Evolutionary conservation across 78 protist genomes (phyloP), one percentile per base, ranked within the genome.

Genomic region (Bodo saltans): DNA sequence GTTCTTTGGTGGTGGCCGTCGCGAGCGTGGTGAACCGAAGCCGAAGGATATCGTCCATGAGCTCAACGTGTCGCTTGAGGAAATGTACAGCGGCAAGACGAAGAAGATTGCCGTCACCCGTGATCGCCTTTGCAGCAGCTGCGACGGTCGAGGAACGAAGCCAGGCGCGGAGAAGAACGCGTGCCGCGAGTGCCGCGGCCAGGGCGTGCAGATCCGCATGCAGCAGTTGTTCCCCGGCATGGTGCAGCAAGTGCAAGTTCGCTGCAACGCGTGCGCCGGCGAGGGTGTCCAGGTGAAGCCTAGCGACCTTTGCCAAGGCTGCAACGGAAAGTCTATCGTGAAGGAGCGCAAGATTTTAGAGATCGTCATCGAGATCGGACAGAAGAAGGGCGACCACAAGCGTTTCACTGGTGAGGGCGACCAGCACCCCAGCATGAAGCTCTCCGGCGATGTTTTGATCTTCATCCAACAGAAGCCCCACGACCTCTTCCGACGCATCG

Each of bases 391-490:
- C 38, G 90, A 91, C 84, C 92, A 91, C 86, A 88, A 97, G 82
- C 83, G 70, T 34, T 97, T 96, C 83, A n/a, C 78, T 0, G 98
- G 95, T 25, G 98, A 97, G 90, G 97, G 94, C 67, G 97, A 95
- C 70, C 95, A 93, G 78, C 88, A 84, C 68, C 69, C 87, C 73
- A 97, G 98, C 8, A 95, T 90, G 71, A 34, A 85, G 39, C 67
- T 38, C 33, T 93, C 99, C 40, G 99, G 99, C 32, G 98, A 96
- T 84, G 90, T 97, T 47, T 87, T 96, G 41, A 80, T 97, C 34
- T 87, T 96, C 0, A 30, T 96, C 8, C 85, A 92, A 38, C 91
- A 94, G 88, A 87, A 92, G 88, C 88, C 85, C 69, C 98, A 96
- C 85, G 69, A 88, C 17, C 29, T 42, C 32, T 97, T 97, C 88